Evolutionary conservation across 192 early-diverging fungal genomes (phyloP).

Genomic region (Phycomyces nitens): DNA sequence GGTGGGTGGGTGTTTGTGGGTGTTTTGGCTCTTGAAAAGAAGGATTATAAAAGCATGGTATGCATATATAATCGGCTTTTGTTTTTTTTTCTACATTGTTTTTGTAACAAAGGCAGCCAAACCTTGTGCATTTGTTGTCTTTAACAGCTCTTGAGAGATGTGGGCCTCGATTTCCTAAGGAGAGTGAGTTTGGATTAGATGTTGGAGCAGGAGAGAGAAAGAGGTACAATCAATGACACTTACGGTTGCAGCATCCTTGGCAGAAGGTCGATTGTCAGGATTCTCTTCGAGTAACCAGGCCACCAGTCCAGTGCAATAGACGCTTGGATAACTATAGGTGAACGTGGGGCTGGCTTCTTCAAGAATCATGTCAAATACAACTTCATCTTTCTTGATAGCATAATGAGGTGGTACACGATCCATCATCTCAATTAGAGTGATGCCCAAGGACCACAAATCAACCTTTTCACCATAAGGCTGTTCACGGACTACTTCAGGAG

Average conservation of each 20-base stretch:
- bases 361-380: constrained; percentile 20
- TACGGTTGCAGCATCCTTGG: constrained; percentile 29
- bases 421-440: constrained; percentile 46
- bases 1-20: too few species aligned
- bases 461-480: constrained; percentile 31
- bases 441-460: constrained; percentile 38
- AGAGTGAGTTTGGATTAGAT: too few species aligned
- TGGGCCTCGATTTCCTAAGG: constrained; percentile 31
- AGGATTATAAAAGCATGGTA: too few species aligned
- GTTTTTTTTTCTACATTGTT: not conserved
- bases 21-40: too few species aligned
- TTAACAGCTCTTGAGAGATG: constrained; percentile 25
- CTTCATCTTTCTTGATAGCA: constrained; percentile 21
- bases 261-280: constrained; percentile 22
- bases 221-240: too few species aligned
- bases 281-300: constrained; percentile 35
- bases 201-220: too few species aligned
- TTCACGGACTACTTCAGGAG: constrained; percentile 39
- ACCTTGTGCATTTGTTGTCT: constrained; percentile 18
- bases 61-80: too few species aligned
- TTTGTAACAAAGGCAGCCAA: constrained; percentile 22
- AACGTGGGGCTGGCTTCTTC: constrained; percentile 33
- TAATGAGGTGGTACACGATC: constrained; percentile 43
- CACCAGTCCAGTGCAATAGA: constrained; percentile 30
- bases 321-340: constrained; percentile 31